Evolutionary conservation across 768 basidiomycete genomes (phyloP).

Genomic region (Rhodocollybia butyracea): DNA sequence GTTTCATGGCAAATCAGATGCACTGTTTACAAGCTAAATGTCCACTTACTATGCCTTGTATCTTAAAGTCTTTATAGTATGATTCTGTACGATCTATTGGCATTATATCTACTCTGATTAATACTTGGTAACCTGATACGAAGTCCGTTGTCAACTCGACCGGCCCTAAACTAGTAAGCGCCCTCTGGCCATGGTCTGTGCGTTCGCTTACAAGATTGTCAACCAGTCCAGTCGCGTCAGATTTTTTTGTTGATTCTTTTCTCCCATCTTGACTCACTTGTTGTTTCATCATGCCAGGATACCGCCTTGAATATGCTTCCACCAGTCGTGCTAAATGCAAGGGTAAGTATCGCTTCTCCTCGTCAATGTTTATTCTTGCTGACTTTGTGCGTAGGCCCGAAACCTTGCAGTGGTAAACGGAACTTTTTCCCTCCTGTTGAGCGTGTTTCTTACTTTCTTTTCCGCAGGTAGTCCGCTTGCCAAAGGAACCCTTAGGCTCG

Average conservation of each 20-base stretch:
- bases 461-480: conserved; percentile 58
- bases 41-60: neutral
- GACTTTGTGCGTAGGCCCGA: conserved; percentile 50
- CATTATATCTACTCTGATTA: too few species aligned
- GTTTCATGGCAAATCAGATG: conserved; percentile 1
- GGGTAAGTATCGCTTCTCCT: conserved; percentile 41
- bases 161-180: too few species aligned
- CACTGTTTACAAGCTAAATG: neutral
- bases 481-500: conserved; percentile 75
- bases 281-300: conserved; percentile 49
- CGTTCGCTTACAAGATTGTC: conserved; percentile 47
- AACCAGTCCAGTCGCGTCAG: conserved; percentile 36
- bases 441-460: neutral
- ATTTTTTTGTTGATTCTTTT: conserved; percentile 22
- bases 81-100: neutral
- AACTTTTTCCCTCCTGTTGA: neutral
- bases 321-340: conserved; percentile 75
- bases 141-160: too few species aligned
- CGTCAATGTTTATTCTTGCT: neutral
- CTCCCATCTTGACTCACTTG: conserved; percentile 7
- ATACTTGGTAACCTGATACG: too few species aligned
- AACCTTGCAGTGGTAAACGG: conserved; percentile 66
- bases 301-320: conserved; percentile 75
- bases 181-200: too few species aligned
- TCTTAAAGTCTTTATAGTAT: neutral